Evolutionary conservation across 768 basidiomycete species (phyloP), one percentile per base, ranked within the genome.

Genomic region (Leccinum broughii): DNA sequence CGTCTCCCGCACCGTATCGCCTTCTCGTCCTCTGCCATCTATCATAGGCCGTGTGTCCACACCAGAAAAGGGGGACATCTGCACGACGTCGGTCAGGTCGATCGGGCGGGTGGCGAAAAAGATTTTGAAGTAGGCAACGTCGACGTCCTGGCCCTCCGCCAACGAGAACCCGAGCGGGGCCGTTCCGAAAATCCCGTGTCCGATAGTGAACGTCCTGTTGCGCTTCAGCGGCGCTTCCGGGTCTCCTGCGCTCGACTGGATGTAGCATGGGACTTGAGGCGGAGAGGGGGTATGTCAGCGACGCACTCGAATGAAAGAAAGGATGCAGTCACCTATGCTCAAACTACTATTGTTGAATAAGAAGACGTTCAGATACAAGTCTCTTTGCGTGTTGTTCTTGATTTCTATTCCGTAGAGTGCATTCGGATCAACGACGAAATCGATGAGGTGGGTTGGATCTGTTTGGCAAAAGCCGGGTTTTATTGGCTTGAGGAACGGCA

Each of bases 11-110:
- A 20, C 46, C 46, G 1, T 13, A 48, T 13, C 22, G 5, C 46
- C 46, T 7, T 22, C 11, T 48, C 58, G 60, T 4, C 7, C 39
- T 6, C 7, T 22, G 0, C 58, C 65, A 10, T 57, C 34, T 4
- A 13, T 8, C 39, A 7, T 13, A 1, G 24, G 24, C 5, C 26
- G 56, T 4, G 15, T 52, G 3, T 62, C 15, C 17, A 26, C 11
- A 10, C 6, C 26, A 0, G 34, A 30, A 56, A 80, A 78, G 0
- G 51, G 51, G 9, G 51, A 51, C 17, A n/a, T 30, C 28, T 51
- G 50, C 17, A 15, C 28, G 7, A 51, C 20, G 10, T 51, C n/a
- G 17, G 17, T 17, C 28, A 51, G 6, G 22, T 51, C n/a, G 17
- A 51, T 11, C 14, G 28, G 51, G 11, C 10, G 32, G n/a, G 44